These are phyloP conservation scores for Monascus purpureus DNA, from an alignment of 495 filamentous ascomycete species.

Conservation along the genomic window DNA sequence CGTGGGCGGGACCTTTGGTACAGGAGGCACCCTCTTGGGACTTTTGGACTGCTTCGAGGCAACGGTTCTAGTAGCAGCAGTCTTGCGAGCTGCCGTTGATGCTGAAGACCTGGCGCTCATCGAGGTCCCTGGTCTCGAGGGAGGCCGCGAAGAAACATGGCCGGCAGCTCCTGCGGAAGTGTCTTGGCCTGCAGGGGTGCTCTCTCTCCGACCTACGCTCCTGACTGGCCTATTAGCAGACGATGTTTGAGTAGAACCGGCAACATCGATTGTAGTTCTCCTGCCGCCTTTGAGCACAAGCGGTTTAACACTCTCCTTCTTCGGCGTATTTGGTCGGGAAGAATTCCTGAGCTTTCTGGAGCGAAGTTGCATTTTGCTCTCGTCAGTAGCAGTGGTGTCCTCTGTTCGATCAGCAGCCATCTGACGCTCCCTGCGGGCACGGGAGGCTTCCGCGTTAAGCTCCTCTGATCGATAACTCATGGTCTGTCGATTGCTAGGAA, in stretches of 20 bases:
- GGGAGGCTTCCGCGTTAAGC: slow-evolving; percentile 49
- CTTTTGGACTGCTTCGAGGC: slow-evolving; percentile 31
- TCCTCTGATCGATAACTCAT: slow-evolving; percentile 64
- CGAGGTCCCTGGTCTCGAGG: slow-evolving; percentile 10
- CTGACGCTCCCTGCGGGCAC: slow-evolving; percentile 48
- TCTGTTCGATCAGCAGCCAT: slow-evolving; percentile 20
- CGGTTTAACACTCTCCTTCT: slow-evolving; percentile 34
- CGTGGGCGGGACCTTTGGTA: slow-evolving; percentile 28
- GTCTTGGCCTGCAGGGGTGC: slow-evolving; percentile 9
- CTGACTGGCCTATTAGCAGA: slow-evolving; percentile 27
- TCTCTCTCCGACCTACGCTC: slow-evolving; percentile 24
- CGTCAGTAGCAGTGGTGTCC: slow-evolving; percentile 23
- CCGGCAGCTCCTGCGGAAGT: background rate
- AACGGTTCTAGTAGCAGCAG: slow-evolving; percentile 24
- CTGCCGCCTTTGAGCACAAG: slow-evolving; percentile 36
- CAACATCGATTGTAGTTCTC: slow-evolving; percentile 51
- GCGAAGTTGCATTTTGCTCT: slow-evolving; percentile 56
- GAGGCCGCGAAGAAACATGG: background rate
- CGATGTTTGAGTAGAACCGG: slow-evolving; percentile 25
- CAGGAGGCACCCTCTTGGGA: slow-evolving; percentile 29
- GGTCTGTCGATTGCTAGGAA: slow-evolving; percentile 58
- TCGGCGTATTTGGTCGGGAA: slow-evolving; percentile 23
- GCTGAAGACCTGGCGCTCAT: slow-evolving; percentile 7
- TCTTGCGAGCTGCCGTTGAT: slow-evolving; percentile 21
- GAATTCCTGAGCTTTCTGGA: slow-evolving; percentile 47